Percentiles rank a stretch among this genome's conserved stretches.
phyloP scores from a whole-genome alignment of 2,329 filamentous ascomycete species.

The Fusarium illudens region DNA sequence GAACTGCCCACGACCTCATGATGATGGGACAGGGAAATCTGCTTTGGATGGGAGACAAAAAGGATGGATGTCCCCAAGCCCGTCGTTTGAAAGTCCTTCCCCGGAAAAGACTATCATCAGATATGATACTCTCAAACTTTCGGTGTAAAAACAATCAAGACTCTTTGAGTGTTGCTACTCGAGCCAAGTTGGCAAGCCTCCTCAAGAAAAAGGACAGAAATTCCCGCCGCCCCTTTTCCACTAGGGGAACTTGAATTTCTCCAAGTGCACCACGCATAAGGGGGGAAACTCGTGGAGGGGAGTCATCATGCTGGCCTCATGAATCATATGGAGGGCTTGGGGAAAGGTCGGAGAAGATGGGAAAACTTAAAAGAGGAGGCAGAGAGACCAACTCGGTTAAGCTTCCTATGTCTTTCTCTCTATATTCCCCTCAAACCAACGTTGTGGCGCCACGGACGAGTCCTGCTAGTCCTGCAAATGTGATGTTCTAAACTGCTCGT shows the following conservation, averaged over 20 bases:
- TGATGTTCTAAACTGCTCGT: neutral
- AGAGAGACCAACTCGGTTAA: neutral
- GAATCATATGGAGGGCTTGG: neutral
- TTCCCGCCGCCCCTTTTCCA: no score
- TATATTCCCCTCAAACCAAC: neutral
- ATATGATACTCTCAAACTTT: no score
- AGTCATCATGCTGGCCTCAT: neutral
- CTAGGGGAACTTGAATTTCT: neutral
- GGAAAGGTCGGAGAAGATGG: neutral
- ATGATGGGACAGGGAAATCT: neutral
- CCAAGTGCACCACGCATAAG: neutral
- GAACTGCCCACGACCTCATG: neutral
- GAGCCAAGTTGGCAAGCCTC: no score
- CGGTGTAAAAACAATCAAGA: no score
- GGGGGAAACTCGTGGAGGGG: no score
- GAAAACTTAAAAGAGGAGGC: neutral
- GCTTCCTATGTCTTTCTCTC: neutral
- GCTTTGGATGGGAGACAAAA: neutral
- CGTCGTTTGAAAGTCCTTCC: no score
- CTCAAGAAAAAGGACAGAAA: neutral
- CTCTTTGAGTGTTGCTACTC: no score
- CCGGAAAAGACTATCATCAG: no score
- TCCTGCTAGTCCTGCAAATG: neutral
- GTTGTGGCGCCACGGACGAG: neutral
- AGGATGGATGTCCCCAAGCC: neutral